phyloP scores from a whole-genome alignment of 2,329 filamentous ascomycete genomes.

The Fusarium sp. region DNA sequence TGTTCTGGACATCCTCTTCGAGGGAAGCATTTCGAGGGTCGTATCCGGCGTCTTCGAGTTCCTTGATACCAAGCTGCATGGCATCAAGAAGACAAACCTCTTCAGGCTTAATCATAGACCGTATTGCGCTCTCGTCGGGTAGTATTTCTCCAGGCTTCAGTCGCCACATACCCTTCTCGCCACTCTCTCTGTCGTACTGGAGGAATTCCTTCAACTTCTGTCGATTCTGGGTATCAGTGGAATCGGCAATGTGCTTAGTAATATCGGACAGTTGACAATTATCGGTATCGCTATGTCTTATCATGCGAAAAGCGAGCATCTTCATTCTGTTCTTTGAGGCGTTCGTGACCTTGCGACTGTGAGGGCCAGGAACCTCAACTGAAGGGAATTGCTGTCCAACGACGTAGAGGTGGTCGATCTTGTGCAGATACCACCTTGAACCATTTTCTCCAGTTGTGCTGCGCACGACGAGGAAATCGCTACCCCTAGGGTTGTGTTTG shows the following conservation, averaged over 20 bases:
- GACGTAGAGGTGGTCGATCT: conserved; percentile 89
- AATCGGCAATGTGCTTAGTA: conserved; percentile 91
- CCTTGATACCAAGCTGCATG: conserved; percentile 95
- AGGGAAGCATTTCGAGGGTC: conserved; percentile 71
- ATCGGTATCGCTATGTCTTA: conserved; percentile 78
- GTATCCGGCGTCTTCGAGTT: conserved; percentile 91
- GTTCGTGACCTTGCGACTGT: conserved; percentile 94
- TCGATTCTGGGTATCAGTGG: conserved; percentile 93
- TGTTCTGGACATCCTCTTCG: conserved; percentile 73
- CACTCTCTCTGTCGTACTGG: conserved; percentile 81
- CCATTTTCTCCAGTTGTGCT: conserved; percentile 84
- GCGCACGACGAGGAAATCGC: conserved; percentile 88
- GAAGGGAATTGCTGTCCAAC: conserved; percentile 95
- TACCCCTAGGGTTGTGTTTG: conserved; percentile 80
- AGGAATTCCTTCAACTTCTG: conserved; percentile 98
- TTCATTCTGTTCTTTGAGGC: conserved; percentile 97
- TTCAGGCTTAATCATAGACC: conserved; percentile 92
- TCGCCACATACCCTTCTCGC: conserved; percentile 82
- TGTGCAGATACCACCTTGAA: conserved; percentile 84
- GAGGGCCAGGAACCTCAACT: conserved; percentile 90
- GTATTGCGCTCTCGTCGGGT: conserved; percentile 83
- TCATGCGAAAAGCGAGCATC: conserved; percentile 93
- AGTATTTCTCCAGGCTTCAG: conserved; percentile 78
- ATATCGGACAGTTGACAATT: conserved; percentile 84
- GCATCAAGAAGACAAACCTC: conserved; percentile 94